phyloP scores from a whole-genome alignment of 1,139 yeast genomes.

The Magnusiomyces paraingens region DNA sequence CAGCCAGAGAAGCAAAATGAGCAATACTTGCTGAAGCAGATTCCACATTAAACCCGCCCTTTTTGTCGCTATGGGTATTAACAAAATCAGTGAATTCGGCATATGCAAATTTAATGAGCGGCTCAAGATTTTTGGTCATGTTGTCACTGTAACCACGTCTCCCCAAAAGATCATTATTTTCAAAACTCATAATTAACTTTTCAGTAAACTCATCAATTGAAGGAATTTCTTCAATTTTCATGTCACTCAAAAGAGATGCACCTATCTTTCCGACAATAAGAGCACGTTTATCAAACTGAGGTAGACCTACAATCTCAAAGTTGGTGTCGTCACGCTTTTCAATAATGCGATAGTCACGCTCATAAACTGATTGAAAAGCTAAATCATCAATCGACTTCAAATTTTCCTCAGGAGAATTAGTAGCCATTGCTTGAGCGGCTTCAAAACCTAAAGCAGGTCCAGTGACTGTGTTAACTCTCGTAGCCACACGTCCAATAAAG shows the following conservation, averaged over 20 bases:
- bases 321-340: background rate
- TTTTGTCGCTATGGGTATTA: background rate
- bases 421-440: background rate
- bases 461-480: background rate
- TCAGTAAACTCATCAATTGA: background rate
- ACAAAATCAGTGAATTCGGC: slow-evolving; percentile 3
- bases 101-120: background rate
- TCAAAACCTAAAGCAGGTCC: background rate
- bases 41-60: background rate
- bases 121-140: background rate
- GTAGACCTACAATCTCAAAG: background rate
- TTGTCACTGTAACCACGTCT: background rate
- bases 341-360: background rate
- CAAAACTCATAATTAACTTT: background rate
- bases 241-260: background rate
- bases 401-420: background rate
- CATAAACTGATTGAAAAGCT: background rate
- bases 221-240: slow-evolving; percentile 1
- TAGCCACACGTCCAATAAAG: background rate
- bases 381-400: background rate
- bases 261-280: background rate
- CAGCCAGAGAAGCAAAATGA: background rate
- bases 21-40: background rate
- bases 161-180: background rate
- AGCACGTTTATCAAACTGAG: background rate